Conservation (phyloP, 2,329 filamentous ascomycete species). For the Akanthomyces lecanii region DNA sequence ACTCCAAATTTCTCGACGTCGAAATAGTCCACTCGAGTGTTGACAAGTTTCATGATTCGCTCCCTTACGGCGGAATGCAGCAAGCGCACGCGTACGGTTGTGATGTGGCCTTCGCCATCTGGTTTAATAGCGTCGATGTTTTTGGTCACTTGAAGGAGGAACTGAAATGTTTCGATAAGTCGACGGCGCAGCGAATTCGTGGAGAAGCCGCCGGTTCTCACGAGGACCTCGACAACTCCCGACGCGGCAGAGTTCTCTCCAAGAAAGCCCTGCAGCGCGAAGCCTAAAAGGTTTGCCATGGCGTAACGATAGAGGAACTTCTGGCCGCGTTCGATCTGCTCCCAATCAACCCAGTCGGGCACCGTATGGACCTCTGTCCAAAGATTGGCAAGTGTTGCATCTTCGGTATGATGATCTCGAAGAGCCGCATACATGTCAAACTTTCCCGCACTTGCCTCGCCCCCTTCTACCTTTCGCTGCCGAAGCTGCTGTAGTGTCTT, state of each 20-base stretch:
- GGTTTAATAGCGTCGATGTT: slow-evolving; percentile 55
- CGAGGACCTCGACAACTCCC: slow-evolving; percentile 60
- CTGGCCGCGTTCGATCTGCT: slow-evolving; percentile 59
- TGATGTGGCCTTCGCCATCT: slow-evolving; percentile 57
- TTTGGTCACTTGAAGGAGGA: slow-evolving; percentile 54
- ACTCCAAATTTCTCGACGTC: slow-evolving; percentile 54
- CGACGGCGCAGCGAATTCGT: slow-evolving; percentile 55
- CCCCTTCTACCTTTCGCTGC: neutral
- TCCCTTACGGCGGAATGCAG: slow-evolving; percentile 62
- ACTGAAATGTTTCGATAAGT: slow-evolving; percentile 45
- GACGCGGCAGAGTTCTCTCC: slow-evolving; percentile 42
- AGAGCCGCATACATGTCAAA: neutral
- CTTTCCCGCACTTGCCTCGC: neutral
- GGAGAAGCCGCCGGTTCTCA: slow-evolving; percentile 63
- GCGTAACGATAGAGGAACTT: slow-evolving; percentile 63
- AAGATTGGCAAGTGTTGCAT: slow-evolving; percentile 43
- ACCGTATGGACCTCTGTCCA: slow-evolving; percentile 57
- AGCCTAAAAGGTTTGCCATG: slow-evolving; percentile 52
- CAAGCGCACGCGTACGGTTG: slow-evolving; percentile 60
- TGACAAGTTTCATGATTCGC: slow-evolving; percentile 55
- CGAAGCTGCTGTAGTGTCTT: slow-evolving; percentile 20
- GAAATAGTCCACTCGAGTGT: slow-evolving; percentile 55
- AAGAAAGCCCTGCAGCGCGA: slow-evolving; percentile 35
- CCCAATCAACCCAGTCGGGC: slow-evolving; percentile 65
- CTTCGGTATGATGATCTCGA: slow-evolving; percentile 42